Evolutionary conservation across 2,329 filamentous ascomycete species (phyloP), one percentile per base, ranked within the genome.

Genomic region (Aspergillus jensenii): DNA sequence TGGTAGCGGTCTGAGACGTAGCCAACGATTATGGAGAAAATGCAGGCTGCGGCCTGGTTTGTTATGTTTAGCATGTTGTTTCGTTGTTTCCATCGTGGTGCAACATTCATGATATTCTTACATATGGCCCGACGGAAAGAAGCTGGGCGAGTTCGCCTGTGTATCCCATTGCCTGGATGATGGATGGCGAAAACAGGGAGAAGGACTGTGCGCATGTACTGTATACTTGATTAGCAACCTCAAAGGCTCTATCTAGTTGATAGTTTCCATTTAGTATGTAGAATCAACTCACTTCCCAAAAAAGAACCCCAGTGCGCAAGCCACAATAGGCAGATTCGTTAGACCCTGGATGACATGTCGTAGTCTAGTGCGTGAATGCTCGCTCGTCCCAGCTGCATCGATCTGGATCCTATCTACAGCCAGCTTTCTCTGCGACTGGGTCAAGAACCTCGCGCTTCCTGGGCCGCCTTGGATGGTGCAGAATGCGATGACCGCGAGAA

Each of bases 121-220:
- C 55, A 19, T 54, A 58, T 5, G 56, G 56, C 8, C 50, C 50
- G 11, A 58, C 56, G 7, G 56, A 58, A 6, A 58, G 51, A 3
- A 61, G 48, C 25, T 61, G 59, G n/a, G 55, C 56, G 2, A 51
- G 46, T 23, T 55, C 52, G 27, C 51, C 51, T 12, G 48, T 58
- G 44, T 61, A 61, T 6, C 59, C 59, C 52, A 61, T 53, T 4
- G 52, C 55, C 2, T 44, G 46, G 19, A 61, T 49, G 8, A 61
- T 61, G 4, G 59, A 58, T 1, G 59, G 59, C 3, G 52, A 45
- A 19, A 61, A 61, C 17, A 61, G 52, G 11, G 59, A 58, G 23
- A 61, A 55, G 27, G 59, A 61, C 12, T 60, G 50, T 11, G 43
- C 55, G 37, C 40, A 45, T 39, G 52, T 54, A 27, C 52, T 54